phyloP scores from a whole-genome alignment of 768 basidiomycete genomes.

The Suillus paluster region DNA sequence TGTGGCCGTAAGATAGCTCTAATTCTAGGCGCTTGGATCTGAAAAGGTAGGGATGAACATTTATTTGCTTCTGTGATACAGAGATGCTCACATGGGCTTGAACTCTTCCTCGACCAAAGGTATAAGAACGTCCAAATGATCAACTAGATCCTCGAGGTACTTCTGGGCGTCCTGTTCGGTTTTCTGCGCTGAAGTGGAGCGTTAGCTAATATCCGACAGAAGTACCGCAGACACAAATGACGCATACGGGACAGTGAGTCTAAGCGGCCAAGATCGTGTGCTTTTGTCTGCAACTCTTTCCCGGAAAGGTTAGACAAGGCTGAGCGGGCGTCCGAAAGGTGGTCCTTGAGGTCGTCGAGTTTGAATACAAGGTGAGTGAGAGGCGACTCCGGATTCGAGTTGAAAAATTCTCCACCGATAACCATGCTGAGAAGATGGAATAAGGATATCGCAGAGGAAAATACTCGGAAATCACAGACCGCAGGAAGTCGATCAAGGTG shows the following conservation, averaged over 20 bases:
- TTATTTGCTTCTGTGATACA: not conserved
- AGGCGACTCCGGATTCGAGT: constrained; percentile 7
- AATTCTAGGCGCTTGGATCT: constrained; percentile 23
- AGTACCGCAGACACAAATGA: too few species aligned
- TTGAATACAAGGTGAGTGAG: constrained; percentile 10
- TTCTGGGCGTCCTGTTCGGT: constrained; percentile 7
- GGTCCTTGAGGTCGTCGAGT: constrained; percentile 8
- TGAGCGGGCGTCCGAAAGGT: constrained; percentile 4
- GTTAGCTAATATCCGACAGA: not conserved
- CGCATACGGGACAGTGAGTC: constrained; percentile 6
- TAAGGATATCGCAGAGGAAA: not conserved
- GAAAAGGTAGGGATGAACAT: not conserved
- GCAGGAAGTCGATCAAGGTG: constrained; percentile 21
- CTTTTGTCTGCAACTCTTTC: not conserved
- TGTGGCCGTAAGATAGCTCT: constrained; percentile 18
- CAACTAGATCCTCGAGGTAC: constrained; percentile 12
- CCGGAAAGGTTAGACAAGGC: constrained; percentile 1
- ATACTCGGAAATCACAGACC: constrained; percentile 12
- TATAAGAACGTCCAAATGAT: constrained; percentile 18
- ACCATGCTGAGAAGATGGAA: constrained; percentile 2
- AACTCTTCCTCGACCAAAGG: constrained; percentile 19
- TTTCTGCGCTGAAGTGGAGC: not conserved
- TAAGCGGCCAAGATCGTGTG: constrained; percentile 10
- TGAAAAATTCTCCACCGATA: constrained; percentile 23
- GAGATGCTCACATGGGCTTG: constrained; percentile 19